Evolutionary conservation across 2,329 filamentous ascomycete genomes (phyloP).

Genomic region (Didymella arachidicola): DNA sequence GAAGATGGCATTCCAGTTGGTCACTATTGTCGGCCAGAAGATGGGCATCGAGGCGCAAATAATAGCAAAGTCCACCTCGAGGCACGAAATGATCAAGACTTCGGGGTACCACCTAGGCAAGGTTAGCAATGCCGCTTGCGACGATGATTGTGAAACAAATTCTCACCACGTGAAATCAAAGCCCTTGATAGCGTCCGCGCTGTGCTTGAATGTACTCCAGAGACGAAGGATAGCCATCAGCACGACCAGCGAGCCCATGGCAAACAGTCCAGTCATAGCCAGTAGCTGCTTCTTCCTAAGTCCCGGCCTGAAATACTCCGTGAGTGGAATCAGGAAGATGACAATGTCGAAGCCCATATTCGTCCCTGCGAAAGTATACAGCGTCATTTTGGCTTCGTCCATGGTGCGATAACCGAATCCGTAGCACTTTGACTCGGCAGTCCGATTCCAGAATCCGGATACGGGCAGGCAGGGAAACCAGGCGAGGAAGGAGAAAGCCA

Average conservation of each 20-base stretch:
- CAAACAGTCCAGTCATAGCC: slow-evolving; percentile 35
- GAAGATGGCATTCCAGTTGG: slow-evolving; percentile 43
- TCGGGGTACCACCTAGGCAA: slow-evolving; percentile 32
- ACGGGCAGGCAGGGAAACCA: slow-evolving; percentile 44
- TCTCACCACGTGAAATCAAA: slow-evolving; percentile 43
- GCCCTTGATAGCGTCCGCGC: slow-evolving; percentile 12
- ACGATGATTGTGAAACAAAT: background rate
- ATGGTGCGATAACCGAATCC: slow-evolving; percentile 24
- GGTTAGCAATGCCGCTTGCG: background rate
- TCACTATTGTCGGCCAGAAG: slow-evolving; percentile 46
- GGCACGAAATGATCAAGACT: slow-evolving; percentile 40
- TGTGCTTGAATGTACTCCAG: slow-evolving; percentile 37
- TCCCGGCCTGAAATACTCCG: slow-evolving; percentile 28
- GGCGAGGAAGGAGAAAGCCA: slow-evolving; percentile 37
- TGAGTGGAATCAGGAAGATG: slow-evolving; percentile 35
- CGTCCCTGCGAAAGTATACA: slow-evolving; percentile 29
- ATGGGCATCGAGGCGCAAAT: slow-evolving; percentile 49
- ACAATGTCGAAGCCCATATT: slow-evolving; percentile 41
- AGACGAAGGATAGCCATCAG: slow-evolving; percentile 42
- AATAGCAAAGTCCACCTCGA: slow-evolving; percentile 49
- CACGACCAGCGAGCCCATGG: slow-evolving; percentile 39
- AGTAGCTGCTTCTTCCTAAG: slow-evolving; percentile 29
- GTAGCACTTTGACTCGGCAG: slow-evolving; percentile 28
- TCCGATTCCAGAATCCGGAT: slow-evolving; percentile 34
- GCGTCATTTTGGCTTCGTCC: slow-evolving; percentile 16